Base-by-base conservation (phyloP, 2,329 filamentous ascomycete species). In the Colletotrichum graminicola region DNA sequence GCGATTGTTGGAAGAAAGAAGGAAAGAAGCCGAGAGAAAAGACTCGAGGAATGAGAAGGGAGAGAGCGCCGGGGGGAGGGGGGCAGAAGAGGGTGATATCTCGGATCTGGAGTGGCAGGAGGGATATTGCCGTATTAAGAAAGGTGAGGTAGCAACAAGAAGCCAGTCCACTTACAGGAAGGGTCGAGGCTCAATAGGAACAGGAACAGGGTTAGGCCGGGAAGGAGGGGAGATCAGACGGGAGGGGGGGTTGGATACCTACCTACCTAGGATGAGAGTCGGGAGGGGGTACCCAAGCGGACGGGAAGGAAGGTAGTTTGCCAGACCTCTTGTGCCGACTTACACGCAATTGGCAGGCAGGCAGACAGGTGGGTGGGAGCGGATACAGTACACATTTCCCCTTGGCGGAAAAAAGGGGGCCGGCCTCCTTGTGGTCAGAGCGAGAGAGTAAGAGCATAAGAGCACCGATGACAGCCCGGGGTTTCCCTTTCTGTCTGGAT, bases 1-100 rank as follows among this genome's bases (percentile, higher is more conserved):
- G 49, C 12, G 26, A 34, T 18, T 49, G 36, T 57, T 39, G 55
- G 56, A 26, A 61, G 56, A 45, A 65, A 71, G 57, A 67, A 67
- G 36, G 51, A 63, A 71, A 67, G 63, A 67, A 62, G 52, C 68
- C 59, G 26, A 45, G 29, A 67, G 57, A 56, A 49, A 64, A 67
- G 57, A 51, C 64, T 36, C n/a, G 43, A 49, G 43, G 36, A 71
- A 57, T 39, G 64, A 52, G 29, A 54, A 67, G 64, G 57, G 57
- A 70, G 67, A 21, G 26, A 55, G 51, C 7, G 51, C 29, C 6
- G 16, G 29, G 29, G n/a, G n/a, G 1, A 10, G 36, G 47, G 62
- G 41, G 41, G 41, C 41, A 51, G 32, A 14, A 23, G 47, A 52
- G 34, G 23, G 34, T 63, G 41, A 63, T 63, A 63, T 63, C 49